Base-by-base conservation (phyloP, 768 basidiomycete genomes). In the Leccinum aurantiacum region DNA sequence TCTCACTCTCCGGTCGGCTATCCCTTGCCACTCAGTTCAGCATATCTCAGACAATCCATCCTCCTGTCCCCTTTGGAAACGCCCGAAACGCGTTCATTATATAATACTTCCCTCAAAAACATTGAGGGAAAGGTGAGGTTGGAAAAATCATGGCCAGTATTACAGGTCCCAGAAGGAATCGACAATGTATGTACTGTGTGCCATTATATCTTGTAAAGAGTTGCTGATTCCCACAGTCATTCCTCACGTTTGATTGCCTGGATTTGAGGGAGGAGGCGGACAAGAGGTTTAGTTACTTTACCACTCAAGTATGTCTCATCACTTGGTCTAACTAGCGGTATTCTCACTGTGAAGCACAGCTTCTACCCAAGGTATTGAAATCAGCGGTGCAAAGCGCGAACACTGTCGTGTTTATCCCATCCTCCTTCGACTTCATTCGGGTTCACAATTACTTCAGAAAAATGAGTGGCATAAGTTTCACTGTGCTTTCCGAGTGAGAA, bases 361-460 rank as follows among this genome's bases (percentile, higher is more conserved):
- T 95, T 27, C 80, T 98, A 1, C 95, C 97, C 8, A 70, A 80
- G 15, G 76, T 97, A 24, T 77, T 95, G 49, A 95, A 93, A 75
- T 98, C 95, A 2, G 97, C 97, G 0, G 93, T 98, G 6, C 91
- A 93, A 74, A 93, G 94, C 64, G 80, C 85, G 27, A 93, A 94
- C 71, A 94, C 95, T 0, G 82, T 88, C 54, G 81, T 98, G 63
- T 91, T 98, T 71, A 78, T 99, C 17, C 95, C 97, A 0, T 95
- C 93, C 0, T 98, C 95, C 54, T 95, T 96, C 71, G 97, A 98
- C 75, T 98, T 95, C 71, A 91, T 98, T 59, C 85, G 94, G 22
- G 80, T 99, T 9, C 89, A 91, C 60, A 94, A 95, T 60, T 80
- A 92, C 74, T 87, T 98, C 77, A 83, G 86, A 56, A 93, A 91